Evolutionary conservation across 2,329 filamentous ascomycete species (phyloP), one percentile per base, ranked within the genome.

Genomic region (Ophiostoma triangulosporum): DNA sequence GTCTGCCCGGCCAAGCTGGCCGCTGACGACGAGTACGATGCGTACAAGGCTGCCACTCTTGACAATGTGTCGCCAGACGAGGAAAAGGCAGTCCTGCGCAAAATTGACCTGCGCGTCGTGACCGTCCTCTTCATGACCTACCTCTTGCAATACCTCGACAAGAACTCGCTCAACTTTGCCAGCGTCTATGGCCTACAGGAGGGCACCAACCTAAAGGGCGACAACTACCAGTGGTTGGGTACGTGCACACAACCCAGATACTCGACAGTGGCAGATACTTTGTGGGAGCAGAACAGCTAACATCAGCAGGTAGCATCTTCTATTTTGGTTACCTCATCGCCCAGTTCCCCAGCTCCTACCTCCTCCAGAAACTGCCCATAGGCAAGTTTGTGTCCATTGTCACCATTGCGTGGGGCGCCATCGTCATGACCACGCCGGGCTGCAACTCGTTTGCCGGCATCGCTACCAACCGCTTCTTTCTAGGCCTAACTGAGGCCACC

Each of bases 401-500:
- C 58, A 80, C 82, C 56, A 77, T 80, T 61, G 67, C 78, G 64
- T 80, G 74, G 75, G 73, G 74, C 0, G 68, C 61, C 1, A 58
- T 72, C 1, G 62, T 71, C 26, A 68, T 71, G 57, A 20, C 79
- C 81, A 59, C 72, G 77, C 9, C 74, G 71, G 0, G 75, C 73
- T 49, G 52, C 38, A 68, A 70, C 40, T 79, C 74, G 60, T 84
- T 83, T 60, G 69, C 70, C 0, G 69, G 72, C 0, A 66, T 84
- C n/a, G 66, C 80, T 1, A 64, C 69, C 0, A 70, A 83, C 5
- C 72, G 82, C 4, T 75, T 78, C 1, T 63, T 85, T 2, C 75
- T 83, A 0, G 81, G 81, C 60, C 77, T 81, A 26, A 82, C 83
- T 56, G 81, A 84, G 61, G 77, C 80, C 4, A 67, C 68, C 27